phyloP scores from a whole-genome alignment of 148 eudicot genomes.

The Selenicereus undatus region DNA sequence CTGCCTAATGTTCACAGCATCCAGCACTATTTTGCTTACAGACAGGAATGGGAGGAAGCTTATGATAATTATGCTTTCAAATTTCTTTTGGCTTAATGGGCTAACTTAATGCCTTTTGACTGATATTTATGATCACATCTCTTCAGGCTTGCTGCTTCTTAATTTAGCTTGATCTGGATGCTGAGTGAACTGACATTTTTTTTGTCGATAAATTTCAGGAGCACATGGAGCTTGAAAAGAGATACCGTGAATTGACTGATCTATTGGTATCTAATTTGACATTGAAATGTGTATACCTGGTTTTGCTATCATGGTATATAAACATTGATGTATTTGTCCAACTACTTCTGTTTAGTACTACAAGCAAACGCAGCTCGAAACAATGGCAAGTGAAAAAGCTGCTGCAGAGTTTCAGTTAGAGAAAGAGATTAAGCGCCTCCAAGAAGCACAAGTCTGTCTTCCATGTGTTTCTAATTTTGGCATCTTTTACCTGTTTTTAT shows the following conservation, averaged over 20 bases:
- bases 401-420: slow-evolving; percentile 98
- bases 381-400: slow-evolving; percentile 97
- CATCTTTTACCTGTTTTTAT: neutral
- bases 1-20: neutral
- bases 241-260: slow-evolving; percentile 96
- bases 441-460: slow-evolving; percentile 77
- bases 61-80: neutral
- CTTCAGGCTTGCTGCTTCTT: neutral
- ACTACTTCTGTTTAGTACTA: slow-evolving; percentile 54
- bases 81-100: neutral
- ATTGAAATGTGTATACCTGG: slow-evolving; percentile 2
- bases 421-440: slow-evolving; percentile 85
- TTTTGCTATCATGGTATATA: slow-evolving; percentile 5
- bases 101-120: neutral
- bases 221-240: slow-evolving; percentile 96
- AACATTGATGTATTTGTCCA: slow-evolving; percentile 3
- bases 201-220: slow-evolving; percentile 50
- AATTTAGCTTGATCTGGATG: neutral
- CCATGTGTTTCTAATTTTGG: neutral
- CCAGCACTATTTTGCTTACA: neutral
- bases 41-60: neutral
- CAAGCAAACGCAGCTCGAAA: slow-evolving; percentile 98
- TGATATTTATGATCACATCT: neutral
- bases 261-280: slow-evolving; percentile 54
- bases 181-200: neutral